phyloP scores from a whole-genome alignment of 352 stramenopile genomes.

The Phytophthora pini region DNA sequence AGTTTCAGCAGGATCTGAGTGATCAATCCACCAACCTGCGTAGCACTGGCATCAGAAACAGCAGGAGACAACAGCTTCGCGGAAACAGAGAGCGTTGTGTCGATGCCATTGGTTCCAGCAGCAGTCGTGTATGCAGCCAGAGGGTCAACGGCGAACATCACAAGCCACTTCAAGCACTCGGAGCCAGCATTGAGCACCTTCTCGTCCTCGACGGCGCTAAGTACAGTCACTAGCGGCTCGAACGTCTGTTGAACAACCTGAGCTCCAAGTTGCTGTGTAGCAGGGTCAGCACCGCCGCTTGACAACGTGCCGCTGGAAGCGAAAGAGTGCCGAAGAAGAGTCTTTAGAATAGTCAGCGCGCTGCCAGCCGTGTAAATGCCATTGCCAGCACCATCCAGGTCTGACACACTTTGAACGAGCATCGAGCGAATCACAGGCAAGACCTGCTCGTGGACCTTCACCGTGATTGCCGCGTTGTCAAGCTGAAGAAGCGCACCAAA shows the following conservation, averaged over 20 bases:
- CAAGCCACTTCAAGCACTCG: conserved; percentile 86
- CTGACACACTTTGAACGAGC: conserved; percentile 56
- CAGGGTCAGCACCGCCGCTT: conserved; percentile 31
- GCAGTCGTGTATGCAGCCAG: conserved; percentile 56
- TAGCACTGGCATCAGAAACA: conserved; percentile 75
- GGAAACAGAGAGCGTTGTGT: conserved; percentile 73
- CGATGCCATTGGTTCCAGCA: conserved; percentile 55
- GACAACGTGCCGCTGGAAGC: conserved; percentile 38
- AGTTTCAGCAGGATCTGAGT: conserved; percentile 84
- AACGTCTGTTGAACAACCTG: conserved; percentile 79
- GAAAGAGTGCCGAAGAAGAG: conserved; percentile 76
- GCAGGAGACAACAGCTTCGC: conserved; percentile 72
- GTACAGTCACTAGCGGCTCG: conserved; percentile 70
- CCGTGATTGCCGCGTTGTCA: conserved; percentile 62
- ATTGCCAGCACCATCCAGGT: conserved; percentile 60
- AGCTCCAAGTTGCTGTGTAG: conserved; percentile 55
- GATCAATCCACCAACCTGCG: conserved; percentile 79
- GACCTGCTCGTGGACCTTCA: conserved; percentile 67
- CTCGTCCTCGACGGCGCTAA: conserved; percentile 71
- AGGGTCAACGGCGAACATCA: conserved; percentile 79
- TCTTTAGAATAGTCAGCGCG: conserved; percentile 78
- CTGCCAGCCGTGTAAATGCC: conserved; percentile 67
- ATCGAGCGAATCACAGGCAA: conserved; percentile 66
- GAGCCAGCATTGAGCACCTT: conserved; percentile 78
- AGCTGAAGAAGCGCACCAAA: conserved; percentile 75